Base-by-base conservation (phyloP, 2,329 filamentous ascomycete species). In the Ramichloridium luteum region DNA sequence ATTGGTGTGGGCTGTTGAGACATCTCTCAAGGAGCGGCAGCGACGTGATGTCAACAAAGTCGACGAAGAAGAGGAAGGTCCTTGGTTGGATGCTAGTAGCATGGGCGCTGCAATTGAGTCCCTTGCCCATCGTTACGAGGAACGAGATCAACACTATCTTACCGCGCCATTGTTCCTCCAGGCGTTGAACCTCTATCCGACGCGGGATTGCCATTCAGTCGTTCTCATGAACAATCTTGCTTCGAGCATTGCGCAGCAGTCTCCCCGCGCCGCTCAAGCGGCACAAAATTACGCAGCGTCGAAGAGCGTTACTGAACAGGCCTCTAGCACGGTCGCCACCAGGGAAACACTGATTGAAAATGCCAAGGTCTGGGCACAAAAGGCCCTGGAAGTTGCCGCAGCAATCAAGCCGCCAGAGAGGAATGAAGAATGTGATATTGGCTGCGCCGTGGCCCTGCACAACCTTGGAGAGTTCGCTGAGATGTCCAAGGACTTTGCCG, bases 171-270 rank as follows among this genome's bases (percentile, higher is more conserved):
- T 94, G 16, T 93, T 86, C 54, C 73, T 94, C 47, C 84, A 92
- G 50, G 83, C 86, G 4, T 65, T 93, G 18, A 69, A 76, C 12
- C 59, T 90, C 27, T 77, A 73, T 53, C 67, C 73, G 3, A 59
- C 60, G 2, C 64, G 62, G 14, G 70, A 64, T 16, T 94, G 86
- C 53, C 85, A 93, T 53, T 75, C 79, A 30, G 79, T 83, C 16
- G 68, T 86, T 10, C 64, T 94, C 51, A 92, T 88, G 81, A 86
- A 85, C 61, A 88, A 88, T 54, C 67, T 88, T 37, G 72, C 81
- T 5, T 74, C 72, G 20, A 76, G 74, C 27, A 73, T 88, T 38
- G 77, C 77, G 3, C 80, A 83, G 54, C 78, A 77, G 55, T 56
- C 48, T 3, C 60, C 57, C 15, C 54, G 53, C 22, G 47, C 51